phyloP scores from a whole-genome alignment of 345 rosid genomes.

The Heritiera fomes region DNA sequence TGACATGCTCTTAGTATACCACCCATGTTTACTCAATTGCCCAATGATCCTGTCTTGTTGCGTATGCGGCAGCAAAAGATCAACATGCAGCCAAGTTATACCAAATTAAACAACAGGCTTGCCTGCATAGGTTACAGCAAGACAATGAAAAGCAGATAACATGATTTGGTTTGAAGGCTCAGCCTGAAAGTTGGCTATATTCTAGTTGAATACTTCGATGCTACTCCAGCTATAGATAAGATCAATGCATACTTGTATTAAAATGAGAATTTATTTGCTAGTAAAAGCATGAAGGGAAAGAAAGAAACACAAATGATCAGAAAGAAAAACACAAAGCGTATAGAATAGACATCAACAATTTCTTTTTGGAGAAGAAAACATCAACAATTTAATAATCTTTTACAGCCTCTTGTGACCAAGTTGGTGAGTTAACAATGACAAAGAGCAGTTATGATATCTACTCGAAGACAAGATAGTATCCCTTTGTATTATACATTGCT shows the following conservation, averaged over 20 bases:
- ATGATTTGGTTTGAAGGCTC: background rate
- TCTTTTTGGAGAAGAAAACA: background rate
- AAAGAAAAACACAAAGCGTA: background rate
- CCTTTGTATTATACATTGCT: conserved; percentile 63
- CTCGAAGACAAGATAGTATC: background rate
- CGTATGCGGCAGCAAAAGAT: background rate
- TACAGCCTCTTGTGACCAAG: conserved; percentile 5
- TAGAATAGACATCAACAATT: background rate
- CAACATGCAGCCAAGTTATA: background rate
- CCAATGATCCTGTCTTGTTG: background rate
- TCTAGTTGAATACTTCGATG: background rate
- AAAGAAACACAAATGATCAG: background rate
- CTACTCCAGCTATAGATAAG: background rate
- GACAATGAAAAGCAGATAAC: background rate
- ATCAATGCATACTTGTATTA: background rate
- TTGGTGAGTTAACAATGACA: background rate
- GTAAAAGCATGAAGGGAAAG: background rate
- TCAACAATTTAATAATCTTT: conserved; percentile 3
- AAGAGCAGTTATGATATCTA: background rate
- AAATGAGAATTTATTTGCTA: background rate
- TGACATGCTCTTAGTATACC: background rate
- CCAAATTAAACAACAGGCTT: background rate
- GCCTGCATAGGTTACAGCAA: background rate
- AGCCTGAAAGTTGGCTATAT: background rate
- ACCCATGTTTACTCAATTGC: background rate